Evolutionary conservation across 2,329 filamentous ascomycete species (phyloP).

Genomic region (Colletotrichum camelliae): DNA sequence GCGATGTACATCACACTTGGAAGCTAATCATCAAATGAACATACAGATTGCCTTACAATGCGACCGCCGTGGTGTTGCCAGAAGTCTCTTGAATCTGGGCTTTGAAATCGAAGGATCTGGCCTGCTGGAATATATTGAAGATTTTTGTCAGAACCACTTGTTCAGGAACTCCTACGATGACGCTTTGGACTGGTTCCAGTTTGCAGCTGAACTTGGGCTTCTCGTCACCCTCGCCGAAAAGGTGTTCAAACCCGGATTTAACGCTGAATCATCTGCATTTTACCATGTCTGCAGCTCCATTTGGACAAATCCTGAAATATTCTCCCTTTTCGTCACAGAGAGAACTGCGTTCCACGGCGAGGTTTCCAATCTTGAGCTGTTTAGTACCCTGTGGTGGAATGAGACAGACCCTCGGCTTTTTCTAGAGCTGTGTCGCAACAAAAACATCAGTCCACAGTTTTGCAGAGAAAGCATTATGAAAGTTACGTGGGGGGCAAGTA

Average conservation of each 20-base stretch:
- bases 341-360: fast-evolving
- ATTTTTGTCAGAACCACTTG: too few species aligned
- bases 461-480: not conserved
- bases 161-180: too few species aligned
- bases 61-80: not conserved
- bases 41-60: not conserved
- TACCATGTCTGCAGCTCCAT: too few species aligned
- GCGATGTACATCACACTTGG: fast-evolving
- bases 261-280: too few species aligned
- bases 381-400: fast-evolving
- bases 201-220: not conserved
- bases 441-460: not conserved
- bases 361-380: fast-evolving
- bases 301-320: fast-evolving
- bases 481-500: fast-evolving
- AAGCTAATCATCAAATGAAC: not conserved
- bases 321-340: not conserved
- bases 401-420: not conserved
- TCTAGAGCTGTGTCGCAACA: not conserved
- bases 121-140: not conserved
- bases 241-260: too few species aligned
- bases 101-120: not conserved
- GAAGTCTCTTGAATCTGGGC: fast-evolving
- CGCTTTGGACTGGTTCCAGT: not conserved
- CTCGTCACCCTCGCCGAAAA: not conserved